Evolutionary conservation across 176 grass and related monocot species (phyloP).

Genomic region (Saccharum spontaneum): DNA sequence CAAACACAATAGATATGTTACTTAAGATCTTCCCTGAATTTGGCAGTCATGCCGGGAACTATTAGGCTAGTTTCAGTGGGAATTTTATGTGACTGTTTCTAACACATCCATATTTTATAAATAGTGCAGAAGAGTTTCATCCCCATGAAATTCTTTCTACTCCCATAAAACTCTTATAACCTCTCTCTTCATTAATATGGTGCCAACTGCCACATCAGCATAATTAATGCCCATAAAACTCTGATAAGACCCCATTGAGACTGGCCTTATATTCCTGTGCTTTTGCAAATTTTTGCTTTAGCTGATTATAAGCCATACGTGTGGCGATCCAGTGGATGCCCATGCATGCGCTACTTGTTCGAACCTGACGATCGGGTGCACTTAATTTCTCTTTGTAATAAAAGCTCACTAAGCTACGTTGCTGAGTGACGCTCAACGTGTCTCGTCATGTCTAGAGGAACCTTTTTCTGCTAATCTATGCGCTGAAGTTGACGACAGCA

Average conservation of each 20-base stretch:
- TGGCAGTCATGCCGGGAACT: not conserved
- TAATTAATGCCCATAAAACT: too few relatives aligned
- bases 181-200: too few relatives aligned
- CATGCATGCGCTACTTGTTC: not conserved
- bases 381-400: not conserved
- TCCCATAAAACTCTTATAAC: too few relatives aligned
- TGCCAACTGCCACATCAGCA: too few relatives aligned
- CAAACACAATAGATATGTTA: slow-evolving; percentile 32
- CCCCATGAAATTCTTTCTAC: too few relatives aligned
- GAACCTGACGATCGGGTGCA: not conserved
- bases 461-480: not conserved
- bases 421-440: too few relatives aligned
- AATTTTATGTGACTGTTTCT: too few relatives aligned
- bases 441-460: not conserved
- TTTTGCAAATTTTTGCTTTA: not conserved
- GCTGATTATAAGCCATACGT: not conserved
- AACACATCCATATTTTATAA: too few relatives aligned
- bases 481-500: not conserved
- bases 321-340: slow-evolving; percentile 10
- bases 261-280: too few relatives aligned
- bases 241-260: too few relatives aligned
- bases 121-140: too few relatives aligned
- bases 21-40: not conserved
- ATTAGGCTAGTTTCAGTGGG: too few relatives aligned
- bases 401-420: not conserved